Percentiles rank a stretch among this genome's conserved stretches.
These are phyloP conservation scores for Coniella lustricola DNA, from an alignment of 2,329 filamentous ascomycete species.

Conservation along the genomic window DNA sequence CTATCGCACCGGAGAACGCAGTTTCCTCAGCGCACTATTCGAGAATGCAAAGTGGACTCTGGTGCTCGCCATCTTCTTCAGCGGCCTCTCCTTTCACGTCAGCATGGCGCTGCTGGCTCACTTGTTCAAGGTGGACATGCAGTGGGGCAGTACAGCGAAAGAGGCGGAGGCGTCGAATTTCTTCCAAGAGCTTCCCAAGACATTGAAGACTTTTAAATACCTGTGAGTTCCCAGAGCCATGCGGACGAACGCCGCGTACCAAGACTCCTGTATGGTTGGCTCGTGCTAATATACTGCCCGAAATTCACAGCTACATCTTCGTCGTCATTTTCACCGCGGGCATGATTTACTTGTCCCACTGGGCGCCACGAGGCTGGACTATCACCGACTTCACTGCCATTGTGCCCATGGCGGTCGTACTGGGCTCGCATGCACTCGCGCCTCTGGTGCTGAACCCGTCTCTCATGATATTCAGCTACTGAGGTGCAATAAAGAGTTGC, in stretches of 20 bases:
- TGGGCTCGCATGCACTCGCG: constrained; percentile 49
- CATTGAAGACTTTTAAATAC: constrained; percentile 46
- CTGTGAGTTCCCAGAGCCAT: constrained; percentile 33
- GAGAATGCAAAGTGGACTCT: constrained; percentile 58
- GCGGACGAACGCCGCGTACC: not conserved
- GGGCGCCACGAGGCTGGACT: constrained; percentile 43
- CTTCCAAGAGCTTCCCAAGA: constrained; percentile 47
- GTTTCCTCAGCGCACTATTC: constrained; percentile 37
- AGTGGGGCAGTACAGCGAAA: constrained; percentile 49
- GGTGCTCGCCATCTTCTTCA: constrained; percentile 39
- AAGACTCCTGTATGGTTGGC: no score
- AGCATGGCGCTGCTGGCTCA: constrained; percentile 33
- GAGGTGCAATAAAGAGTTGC: no score
- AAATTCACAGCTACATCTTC: constrained; percentile 13
- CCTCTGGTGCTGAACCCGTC: constrained; percentile 54
- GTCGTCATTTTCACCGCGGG: constrained; percentile 27
- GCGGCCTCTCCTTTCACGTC: constrained; percentile 35
- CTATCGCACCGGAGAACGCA: constrained; percentile 51
- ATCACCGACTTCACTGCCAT: constrained; percentile 53
- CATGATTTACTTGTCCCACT: constrained; percentile 40
- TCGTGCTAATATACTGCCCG: not conserved
- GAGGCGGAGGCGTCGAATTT: constrained; percentile 50
- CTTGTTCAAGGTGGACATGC: constrained; percentile 33
- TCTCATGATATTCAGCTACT: constrained; percentile 54
- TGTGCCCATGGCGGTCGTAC: constrained; percentile 44